Evolutionary conservation across 768 basidiomycete genomes (phyloP).

Genomic region (Cystobasidium ongulense): DNA sequence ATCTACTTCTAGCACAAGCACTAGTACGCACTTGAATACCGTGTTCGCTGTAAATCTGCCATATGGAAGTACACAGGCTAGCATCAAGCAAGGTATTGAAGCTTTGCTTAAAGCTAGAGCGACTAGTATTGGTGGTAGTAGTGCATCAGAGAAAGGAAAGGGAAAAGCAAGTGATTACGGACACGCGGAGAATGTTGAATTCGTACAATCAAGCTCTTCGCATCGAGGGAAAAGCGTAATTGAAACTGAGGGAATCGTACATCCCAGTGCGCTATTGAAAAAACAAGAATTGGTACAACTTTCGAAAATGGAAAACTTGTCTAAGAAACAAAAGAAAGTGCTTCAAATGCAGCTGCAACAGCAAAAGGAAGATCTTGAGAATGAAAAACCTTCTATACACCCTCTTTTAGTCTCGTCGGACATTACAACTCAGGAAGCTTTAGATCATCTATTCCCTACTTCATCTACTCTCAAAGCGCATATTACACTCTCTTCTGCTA

Average conservation of each 20-base stretch:
- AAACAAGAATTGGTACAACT: background rate
- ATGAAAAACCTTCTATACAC: background rate
- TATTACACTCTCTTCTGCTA: conserved; percentile 7
- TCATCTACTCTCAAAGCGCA: conserved; percentile 24
- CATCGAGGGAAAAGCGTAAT: background rate
- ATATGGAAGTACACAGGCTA: background rate
- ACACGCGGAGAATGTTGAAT: background rate
- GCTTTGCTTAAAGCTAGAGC: background rate
- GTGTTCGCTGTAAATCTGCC: conserved; percentile 28
- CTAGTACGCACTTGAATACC: background rate
- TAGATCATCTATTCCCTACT: conserved; percentile 17
- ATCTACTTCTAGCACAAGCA: background rate
- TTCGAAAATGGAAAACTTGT: background rate
- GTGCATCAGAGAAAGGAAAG: conserved; percentile 2
- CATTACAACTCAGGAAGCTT: background rate
- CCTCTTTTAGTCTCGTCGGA: conserved; percentile 6
- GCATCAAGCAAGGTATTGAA: conserved; percentile 17
- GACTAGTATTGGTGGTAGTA: background rate
- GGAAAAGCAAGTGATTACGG: background rate
- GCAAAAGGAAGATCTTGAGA: background rate
- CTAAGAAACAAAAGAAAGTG: conserved; percentile 18
- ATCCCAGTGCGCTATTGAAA: background rate
- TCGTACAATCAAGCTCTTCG: background rate
- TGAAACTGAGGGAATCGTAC: conserved; percentile 10
- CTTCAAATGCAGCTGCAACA: background rate